A percentile compares a stretch with the other conserved stretches of the same genome.
phyloP scores from a whole-genome alignment of 495 filamentous ascomycete species.

The Penicillium canariense region DNA sequence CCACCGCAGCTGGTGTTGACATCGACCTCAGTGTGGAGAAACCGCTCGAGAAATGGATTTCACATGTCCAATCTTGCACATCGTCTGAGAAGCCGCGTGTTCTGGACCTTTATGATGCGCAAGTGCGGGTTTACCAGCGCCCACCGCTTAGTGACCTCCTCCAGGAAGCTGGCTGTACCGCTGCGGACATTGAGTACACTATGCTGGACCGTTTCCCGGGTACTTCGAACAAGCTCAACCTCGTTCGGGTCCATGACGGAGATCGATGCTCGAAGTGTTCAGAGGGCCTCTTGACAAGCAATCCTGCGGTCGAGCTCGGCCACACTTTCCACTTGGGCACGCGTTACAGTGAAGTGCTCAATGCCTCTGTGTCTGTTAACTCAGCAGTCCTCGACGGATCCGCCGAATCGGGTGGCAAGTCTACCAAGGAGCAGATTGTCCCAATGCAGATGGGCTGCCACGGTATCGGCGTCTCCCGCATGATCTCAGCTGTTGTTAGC shows the following conservation, averaged over 20 bases:
- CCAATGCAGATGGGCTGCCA: constrained; percentile 93
- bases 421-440: constrained; percentile 34
- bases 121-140: constrained; percentile 44
- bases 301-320: constrained; percentile 80
- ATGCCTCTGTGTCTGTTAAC: constrained; percentile 54
- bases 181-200: constrained; percentile 37
- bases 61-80: constrained; percentile 35
- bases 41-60: constrained; percentile 54
- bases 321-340: constrained; percentile 95
- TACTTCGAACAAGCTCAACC: constrained; percentile 43
- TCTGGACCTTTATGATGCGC: constrained; percentile 45
- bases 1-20: constrained; percentile 54
- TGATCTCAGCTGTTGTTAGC: constrained; percentile 84
- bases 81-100: constrained; percentile 27
- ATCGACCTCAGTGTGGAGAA: constrained; percentile 70
- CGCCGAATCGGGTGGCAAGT: constrained; percentile 9
- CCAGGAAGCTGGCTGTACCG: constrained; percentile 26
- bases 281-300: constrained; percentile 59
- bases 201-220: constrained; percentile 44
- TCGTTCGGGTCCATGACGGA: constrained; percentile 62
- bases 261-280: constrained; percentile 72
- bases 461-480: constrained; percentile 88
- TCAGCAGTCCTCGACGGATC: constrained; percentile 22
- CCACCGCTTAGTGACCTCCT: constrained; percentile 44
- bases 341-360: constrained; percentile 74